Evolutionary conservation across 2,329 filamentous ascomycete genomes (phyloP).

Genomic region (Colletotrichum acutatum): DNA sequence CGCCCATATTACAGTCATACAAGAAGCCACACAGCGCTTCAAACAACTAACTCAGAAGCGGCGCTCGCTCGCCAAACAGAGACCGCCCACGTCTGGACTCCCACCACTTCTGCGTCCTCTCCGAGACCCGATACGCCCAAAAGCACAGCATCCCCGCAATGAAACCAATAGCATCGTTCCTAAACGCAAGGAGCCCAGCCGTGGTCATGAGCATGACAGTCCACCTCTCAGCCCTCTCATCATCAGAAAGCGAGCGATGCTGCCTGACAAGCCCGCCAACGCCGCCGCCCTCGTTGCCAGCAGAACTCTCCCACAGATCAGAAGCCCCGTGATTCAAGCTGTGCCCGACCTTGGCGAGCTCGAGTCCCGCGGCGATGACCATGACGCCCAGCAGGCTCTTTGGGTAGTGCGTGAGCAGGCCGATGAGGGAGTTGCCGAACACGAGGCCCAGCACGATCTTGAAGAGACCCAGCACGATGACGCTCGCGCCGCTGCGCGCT

Average conservation of each 20-base stretch:
- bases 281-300: conserved; percentile 47
- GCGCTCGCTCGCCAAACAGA: conserved; percentile 43
- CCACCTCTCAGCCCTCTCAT: conserved; percentile 81
- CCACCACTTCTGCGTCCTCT: conserved; percentile 54
- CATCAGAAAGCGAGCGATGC: conserved; percentile 67
- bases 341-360: conserved; percentile 87
- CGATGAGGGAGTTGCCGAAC: conserved; percentile 78
- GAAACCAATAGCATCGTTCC: conserved; percentile 91
- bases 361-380: conserved; percentile 89
- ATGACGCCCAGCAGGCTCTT: conserved; percentile 83
- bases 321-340: conserved; percentile 79
- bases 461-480: conserved; percentile 80
- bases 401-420: conserved; percentile 78
- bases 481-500: conserved; percentile 84
- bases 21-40: not conserved
- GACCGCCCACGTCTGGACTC: conserved; percentile 38
- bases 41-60: conserved; percentile 40
- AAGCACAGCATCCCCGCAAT: conserved; percentile 84
- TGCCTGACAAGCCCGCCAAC: conserved; percentile 46
- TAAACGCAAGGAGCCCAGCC: conserved; percentile 84
- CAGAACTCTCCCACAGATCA: conserved; percentile 68
- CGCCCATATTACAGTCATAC: not conserved
- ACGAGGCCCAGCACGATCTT: conserved; percentile 82
- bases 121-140: conserved; percentile 68
- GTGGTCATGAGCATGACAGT: conserved; percentile 91